Evolutionary conservation across 345 rosid genomes (phyloP).

Genomic region (Eucalyptus fibrosa): DNA sequence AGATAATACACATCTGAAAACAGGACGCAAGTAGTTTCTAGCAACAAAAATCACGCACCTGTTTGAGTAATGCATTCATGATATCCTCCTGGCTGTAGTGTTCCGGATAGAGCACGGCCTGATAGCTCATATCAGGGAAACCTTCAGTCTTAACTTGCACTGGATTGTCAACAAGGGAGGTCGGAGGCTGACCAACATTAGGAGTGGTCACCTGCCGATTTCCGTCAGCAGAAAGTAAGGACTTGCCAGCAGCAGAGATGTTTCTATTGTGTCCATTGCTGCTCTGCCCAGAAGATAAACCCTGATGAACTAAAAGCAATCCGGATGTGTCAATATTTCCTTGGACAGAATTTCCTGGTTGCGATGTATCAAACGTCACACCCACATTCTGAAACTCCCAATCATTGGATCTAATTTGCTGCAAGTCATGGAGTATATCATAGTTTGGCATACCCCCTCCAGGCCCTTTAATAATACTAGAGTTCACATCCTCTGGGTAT

Average conservation of each 20-base stretch:
- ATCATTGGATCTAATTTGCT: constrained; percentile 45
- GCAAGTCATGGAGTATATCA: constrained; percentile 44
- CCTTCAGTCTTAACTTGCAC: constrained; percentile 63
- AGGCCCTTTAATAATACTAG: constrained; percentile 31
- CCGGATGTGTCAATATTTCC: constrained; percentile 17
- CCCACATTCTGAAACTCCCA: constrained; percentile 72
- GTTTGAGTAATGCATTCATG: constrained; percentile 76
- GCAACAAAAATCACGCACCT: constrained; percentile 23
- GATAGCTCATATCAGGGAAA: constrained; percentile 26
- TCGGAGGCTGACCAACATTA: constrained; percentile 18
- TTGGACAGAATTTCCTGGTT: constrained; percentile 27
- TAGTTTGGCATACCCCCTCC: constrained; percentile 41
- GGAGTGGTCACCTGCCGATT: constrained; percentile 8
- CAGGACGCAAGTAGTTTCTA: background rate
- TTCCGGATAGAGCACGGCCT: constrained; percentile 29
- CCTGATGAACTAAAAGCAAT: constrained; percentile 29
- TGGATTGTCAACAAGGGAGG: constrained; percentile 16
- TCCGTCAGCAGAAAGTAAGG: constrained; percentile 16
- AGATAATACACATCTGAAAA: background rate
- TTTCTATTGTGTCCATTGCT: constrained; percentile 31
- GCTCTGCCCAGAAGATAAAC: constrained; percentile 40
- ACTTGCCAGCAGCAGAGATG: constrained; percentile 10
- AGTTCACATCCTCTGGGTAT: constrained; percentile 46
- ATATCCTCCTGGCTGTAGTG: constrained; percentile 79
- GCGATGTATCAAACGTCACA: constrained; percentile 33